Conservation (phyloP, 768 basidiomycete species). For the Rhodotorula graminis region DNA sequence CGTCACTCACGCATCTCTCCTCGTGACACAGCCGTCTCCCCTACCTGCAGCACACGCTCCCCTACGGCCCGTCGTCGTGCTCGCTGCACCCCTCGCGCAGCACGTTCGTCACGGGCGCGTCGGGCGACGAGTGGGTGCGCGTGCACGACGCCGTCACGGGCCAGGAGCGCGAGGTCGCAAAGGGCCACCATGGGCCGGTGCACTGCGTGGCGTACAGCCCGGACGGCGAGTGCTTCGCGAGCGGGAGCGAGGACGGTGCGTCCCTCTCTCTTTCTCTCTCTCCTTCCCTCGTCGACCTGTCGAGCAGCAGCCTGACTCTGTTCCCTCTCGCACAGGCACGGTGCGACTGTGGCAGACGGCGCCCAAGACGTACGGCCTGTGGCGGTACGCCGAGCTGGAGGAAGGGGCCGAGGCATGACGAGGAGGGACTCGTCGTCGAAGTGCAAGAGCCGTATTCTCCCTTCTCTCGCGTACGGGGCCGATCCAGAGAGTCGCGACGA, state of each 20-base stretch:
- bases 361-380: slow-evolving; percentile 77
- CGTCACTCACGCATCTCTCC: neutral
- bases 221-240: slow-evolving; percentile 95
- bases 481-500: too few species aligned
- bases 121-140: slow-evolving; percentile 90
- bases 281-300: neutral
- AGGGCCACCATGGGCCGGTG: slow-evolving; percentile 96
- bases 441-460: neutral
- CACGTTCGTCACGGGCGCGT: slow-evolving; percentile 86
- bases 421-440: neutral
- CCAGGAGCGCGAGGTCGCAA: slow-evolving; percentile 81
- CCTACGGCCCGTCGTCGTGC: slow-evolving; percentile 85
- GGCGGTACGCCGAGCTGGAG: slow-evolving; percentile 41
- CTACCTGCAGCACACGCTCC: slow-evolving; percentile 70
- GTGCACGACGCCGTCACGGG: slow-evolving; percentile 80
- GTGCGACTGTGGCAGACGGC: slow-evolving; percentile 96
- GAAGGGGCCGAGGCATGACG: neutral
- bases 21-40: slow-evolving; percentile 46
- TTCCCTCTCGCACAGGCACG: slow-evolving; percentile 58
- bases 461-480: too few species aligned
- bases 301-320: slow-evolving; percentile 58
- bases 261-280: slow-evolving; percentile 16
- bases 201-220: slow-evolving; percentile 64
- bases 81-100: slow-evolving; percentile 89
- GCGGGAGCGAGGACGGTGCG: slow-evolving; percentile 72